Conservation (phyloP, 176 grass and related monocot species). For the Lolium multiflorum region DNA sequence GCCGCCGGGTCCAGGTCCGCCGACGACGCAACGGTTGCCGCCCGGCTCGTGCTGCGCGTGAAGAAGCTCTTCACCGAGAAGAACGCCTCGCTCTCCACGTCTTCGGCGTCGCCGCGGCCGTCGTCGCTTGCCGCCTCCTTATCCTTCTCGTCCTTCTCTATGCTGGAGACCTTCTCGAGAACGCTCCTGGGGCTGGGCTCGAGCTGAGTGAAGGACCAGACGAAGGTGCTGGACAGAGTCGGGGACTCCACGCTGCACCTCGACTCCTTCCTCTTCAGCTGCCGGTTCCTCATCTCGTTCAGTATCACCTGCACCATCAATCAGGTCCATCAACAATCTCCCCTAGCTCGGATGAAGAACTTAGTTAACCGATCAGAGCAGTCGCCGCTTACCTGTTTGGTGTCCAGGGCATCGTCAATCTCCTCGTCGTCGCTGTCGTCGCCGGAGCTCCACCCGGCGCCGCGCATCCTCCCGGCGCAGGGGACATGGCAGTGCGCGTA, state of each 20-base stretch:
- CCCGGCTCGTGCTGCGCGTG: constrained; percentile 72
- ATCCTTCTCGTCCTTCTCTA: constrained; percentile 21
- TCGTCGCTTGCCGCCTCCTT: background rate
- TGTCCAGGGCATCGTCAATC: constrained; percentile 49
- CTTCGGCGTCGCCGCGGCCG: constrained; percentile 24
- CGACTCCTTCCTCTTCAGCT: constrained; percentile 56
- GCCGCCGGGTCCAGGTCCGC: constrained; percentile 45
- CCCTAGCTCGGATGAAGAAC: background rate
- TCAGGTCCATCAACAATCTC: background rate
- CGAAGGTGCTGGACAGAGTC: constrained; percentile 40
- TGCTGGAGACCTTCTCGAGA: constrained; percentile 37
- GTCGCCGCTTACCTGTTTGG: constrained; percentile 48
- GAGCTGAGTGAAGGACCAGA: constrained; percentile 57
- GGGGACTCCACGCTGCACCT: constrained; percentile 44
- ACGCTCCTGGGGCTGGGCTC: constrained; percentile 31
- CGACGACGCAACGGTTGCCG: constrained; percentile 53
- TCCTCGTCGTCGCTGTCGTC: constrained; percentile 53
- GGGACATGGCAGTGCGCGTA: constrained; percentile 70
- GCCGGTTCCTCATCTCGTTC: constrained; percentile 77
- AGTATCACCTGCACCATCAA: constrained; percentile 59
- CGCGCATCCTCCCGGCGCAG: constrained; percentile 61
- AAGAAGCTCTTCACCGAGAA: constrained; percentile 92
- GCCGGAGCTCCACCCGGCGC: constrained; percentile 68
- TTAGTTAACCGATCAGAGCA: background rate
- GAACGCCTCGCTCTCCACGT: constrained; percentile 80